Base-by-base conservation (phyloP, 768 basidiomycete genomes). In the Lenzites betulinus region DNA sequence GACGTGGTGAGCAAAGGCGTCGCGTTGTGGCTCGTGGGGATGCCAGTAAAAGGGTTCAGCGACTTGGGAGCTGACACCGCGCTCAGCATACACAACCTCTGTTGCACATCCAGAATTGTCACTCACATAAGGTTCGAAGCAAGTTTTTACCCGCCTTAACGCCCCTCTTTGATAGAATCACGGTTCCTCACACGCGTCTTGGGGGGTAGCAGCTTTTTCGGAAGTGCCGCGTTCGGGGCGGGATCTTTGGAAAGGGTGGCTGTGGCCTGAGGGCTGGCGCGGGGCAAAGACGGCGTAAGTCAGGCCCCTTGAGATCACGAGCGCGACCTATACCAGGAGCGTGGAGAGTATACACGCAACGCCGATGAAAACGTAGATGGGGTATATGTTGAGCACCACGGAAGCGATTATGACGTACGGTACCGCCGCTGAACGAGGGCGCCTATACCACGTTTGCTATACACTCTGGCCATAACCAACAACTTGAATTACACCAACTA, bases 391-490 rank as follows among this genome's bases (percentile, higher is more conserved):
- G 33, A 54, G 58, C 23, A 56, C 30, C 39, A 65, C 15, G 13
- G 48, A n/a, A 7, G 35, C 36, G 18, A 65, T 7, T 36, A 79
- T 67, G 13, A 66, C 62, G 64, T 79, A 81, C 0, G 87, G 87
- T n/a, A n/a, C n/a, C n/a, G n/a, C n/a, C n/a, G n/a, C n/a, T n/a
- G n/a, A n/a, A n/a, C n/a, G n/a, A n/a, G n/a, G n/a, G n/a, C n/a
- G n/a, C n/a, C n/a, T n/a, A n/a, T n/a, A n/a, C n/a, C n/a, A n/a
- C n/a, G n/a, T n/a, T n/a, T n/a, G n/a, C n/a, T n/a, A n/a, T n/a
- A n/a, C n/a, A n/a, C n/a, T n/a, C n/a, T n/a, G n/a, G n/a, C n/a
- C n/a, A n/a, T n/a, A n/a, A n/a, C n/a, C n/a, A n/a, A n/a, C n/a
- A n/a, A n/a, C n/a, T n/a, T n/a, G n/a, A n/a, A n/a, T n/a, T n/a